Conservation (phyloP, 306 rosid genomes). For the Lupinus albus region DNA sequence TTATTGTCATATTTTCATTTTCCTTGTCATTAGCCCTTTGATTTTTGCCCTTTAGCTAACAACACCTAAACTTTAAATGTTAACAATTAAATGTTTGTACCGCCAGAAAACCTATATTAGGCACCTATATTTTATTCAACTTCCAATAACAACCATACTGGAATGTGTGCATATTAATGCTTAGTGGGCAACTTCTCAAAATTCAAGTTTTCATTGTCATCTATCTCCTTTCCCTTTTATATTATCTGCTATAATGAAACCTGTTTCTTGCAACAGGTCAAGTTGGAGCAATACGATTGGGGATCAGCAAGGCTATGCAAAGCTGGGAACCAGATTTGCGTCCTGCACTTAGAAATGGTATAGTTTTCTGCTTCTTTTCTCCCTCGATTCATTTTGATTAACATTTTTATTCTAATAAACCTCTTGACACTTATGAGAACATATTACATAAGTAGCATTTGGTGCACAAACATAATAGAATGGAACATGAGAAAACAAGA, state of each 20-base stretch:
- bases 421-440: background rate
- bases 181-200: conserved; percentile 15
- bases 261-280: conserved; percentile 62
- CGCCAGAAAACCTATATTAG: background rate
- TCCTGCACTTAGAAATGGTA: conserved; percentile 79
- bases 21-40: background rate
- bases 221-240: conserved; percentile 4
- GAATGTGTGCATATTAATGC: background rate
- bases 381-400: conserved; percentile 18
- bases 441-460: too few relatives aligned
- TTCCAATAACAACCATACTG: conserved; percentile 13
- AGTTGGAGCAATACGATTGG: conserved; percentile 92
- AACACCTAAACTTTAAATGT: background rate
- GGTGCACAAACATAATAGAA: too few relatives aligned
- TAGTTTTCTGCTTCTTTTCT: background rate
- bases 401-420: background rate
- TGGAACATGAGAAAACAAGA: too few relatives aligned
- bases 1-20: background rate
- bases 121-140: conserved; percentile 22
- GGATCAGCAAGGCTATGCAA: conserved; percentile 94
- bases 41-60: background rate
- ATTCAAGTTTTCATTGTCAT: conserved; percentile 20
- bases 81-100: conserved; percentile 26
- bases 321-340: conserved; percentile 94
- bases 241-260: background rate